These are phyloP conservation scores for Leccinum disarticulatum DNA, from an alignment of 768 basidiomycete species.

Conservation along the genomic window DNA sequence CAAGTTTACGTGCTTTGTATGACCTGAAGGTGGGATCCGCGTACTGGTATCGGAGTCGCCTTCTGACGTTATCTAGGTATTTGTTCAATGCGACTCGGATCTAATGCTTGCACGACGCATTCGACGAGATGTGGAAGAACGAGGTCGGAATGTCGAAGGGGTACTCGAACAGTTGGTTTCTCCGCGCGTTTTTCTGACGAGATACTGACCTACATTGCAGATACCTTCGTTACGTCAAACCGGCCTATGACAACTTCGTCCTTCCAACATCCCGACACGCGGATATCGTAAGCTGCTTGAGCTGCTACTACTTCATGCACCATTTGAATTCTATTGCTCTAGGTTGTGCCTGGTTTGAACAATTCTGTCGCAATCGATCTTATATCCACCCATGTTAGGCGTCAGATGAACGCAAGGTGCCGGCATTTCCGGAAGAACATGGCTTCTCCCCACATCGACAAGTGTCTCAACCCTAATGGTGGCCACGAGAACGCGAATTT, in stretches of 20 bases:
- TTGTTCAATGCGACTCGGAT: slow-evolving; percentile 93
- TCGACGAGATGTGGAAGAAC: slow-evolving; percentile 81
- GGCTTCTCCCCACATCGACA: slow-evolving; percentile 47
- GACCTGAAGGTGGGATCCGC: slow-evolving; percentile 76
- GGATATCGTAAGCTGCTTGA: slow-evolving; percentile 64
- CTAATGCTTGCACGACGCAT: slow-evolving; percentile 96
- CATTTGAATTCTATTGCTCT: slow-evolving; percentile 2
- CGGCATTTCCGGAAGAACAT: slow-evolving; percentile 73
- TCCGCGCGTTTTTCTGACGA: background rate
- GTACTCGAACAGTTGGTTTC: slow-evolving; percentile 78
- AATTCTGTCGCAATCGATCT: slow-evolving; percentile 92
- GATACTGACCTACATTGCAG: slow-evolving; percentile 37
- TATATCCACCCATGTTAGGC: slow-evolving; percentile 85
- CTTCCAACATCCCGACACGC: slow-evolving; percentile 83
- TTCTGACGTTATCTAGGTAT: slow-evolving; percentile 48
- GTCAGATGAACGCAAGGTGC: slow-evolving; percentile 78
- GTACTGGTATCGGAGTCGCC: background rate
- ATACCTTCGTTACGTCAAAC: slow-evolving; percentile 94
- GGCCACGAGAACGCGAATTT: slow-evolving; percentile 51
- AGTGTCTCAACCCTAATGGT: slow-evolving; percentile 37
- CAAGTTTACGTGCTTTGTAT: slow-evolving; percentile 74
- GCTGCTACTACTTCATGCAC: background rate
- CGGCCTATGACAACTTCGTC: slow-evolving; percentile 92
- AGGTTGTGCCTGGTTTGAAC: slow-evolving; percentile 95
- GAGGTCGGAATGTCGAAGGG: slow-evolving; percentile 82